Evolutionary conservation across 495 filamentous ascomycete species (phyloP), one percentile per base, ranked within the genome.

Genomic region (Xylaria intraflava): DNA sequence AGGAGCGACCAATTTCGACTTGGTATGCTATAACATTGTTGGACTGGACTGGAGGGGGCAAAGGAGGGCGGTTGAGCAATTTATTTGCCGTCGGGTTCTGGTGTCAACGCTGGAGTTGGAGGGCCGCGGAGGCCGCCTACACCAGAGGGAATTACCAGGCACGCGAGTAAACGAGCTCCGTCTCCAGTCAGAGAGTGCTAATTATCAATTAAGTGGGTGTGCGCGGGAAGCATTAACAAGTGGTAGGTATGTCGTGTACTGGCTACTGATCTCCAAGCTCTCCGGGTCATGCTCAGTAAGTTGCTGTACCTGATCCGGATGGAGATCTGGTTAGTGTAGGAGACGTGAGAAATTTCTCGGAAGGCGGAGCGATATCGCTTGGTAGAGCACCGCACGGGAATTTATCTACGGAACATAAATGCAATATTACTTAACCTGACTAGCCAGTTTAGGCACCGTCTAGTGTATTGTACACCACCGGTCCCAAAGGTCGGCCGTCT

Each of bases 21-120:
- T 45, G 35, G 23, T 38, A 20, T 52, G 49, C 59, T 65, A 64
- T 50, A 56, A 60, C 64, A 66, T 66, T n/a, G n/a, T n/a, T n/a
- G n/a, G 49, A 53, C 53, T 24, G 14, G 12, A 43, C 22, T 42
- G 51, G 56, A 55, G 53, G 38, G 53, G n/a, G n/a, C 2, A 3
- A 48, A 53, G 43, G 26, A 17, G 33, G 35, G 49, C 46, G 23
- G 49, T 20, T 30, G 49, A 30, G 50, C 42, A 48, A 11, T 51
- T 57, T 50, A 41, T 51, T 55, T 51, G 46, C 24, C 35, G 35
- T 57, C 50, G n/a, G 46, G 57, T 51, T 29, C 47, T 35, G 46
- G 38, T 60, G 55, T 61, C 31, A 24, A 47, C 49, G 49, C 26
- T 53, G 41, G 51, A 23, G 33, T 14, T 20, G 23, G 19, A 31